phyloP scores from a whole-genome alignment of 352 stramenopile species.

The Phytopythium vexans region DNA sequence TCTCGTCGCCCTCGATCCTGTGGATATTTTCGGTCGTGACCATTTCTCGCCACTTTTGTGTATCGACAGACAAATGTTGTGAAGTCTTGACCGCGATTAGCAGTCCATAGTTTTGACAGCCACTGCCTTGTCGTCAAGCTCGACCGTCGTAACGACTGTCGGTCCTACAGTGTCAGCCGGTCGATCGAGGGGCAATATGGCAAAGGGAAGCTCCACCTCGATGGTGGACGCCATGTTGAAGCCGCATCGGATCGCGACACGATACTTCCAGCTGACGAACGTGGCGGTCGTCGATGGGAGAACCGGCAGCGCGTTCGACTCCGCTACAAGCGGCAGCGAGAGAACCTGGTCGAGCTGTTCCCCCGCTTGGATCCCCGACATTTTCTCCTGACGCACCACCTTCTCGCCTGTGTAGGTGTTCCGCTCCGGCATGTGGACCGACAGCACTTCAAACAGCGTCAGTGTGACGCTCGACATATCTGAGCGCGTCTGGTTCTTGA shows the following conservation, averaged over 20 bases:
- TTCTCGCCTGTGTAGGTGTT: constrained; percentile 17
- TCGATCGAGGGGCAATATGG: too few species aligned
- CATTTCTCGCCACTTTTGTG: too few species aligned
- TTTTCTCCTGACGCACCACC: constrained; percentile 22
- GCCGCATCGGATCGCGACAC: constrained; percentile 27
- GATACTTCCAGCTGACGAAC: constrained; percentile 29
- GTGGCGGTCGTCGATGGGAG: constrained; percentile 17
- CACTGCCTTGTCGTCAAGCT: too few species aligned
- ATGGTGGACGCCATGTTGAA: constrained; percentile 29
- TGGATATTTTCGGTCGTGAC: too few species aligned
- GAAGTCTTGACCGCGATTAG: too few species aligned
- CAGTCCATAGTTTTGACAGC: too few species aligned
- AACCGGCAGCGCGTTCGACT: constrained; percentile 11
- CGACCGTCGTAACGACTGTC: too few species aligned
- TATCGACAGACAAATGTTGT: too few species aligned
- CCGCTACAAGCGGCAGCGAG: constrained; percentile 20
- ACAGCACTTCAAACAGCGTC: constrained; percentile 28
- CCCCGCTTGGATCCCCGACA: constrained; percentile 24
- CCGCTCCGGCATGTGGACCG: constrained; percentile 13
- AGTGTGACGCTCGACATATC: constrained; percentile 28
- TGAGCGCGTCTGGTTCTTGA: constrained; percentile 24
- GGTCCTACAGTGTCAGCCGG: too few species aligned
- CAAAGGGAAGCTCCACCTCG: constrained; percentile 25
- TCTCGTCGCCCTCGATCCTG: too few species aligned
- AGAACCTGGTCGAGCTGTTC: constrained; percentile 26